A percentile compares a stretch with the other conserved stretches of the same genome.
Conservation (phyloP, 495 filamentous ascomycete species). For the Penicillium odoratum region DNA sequence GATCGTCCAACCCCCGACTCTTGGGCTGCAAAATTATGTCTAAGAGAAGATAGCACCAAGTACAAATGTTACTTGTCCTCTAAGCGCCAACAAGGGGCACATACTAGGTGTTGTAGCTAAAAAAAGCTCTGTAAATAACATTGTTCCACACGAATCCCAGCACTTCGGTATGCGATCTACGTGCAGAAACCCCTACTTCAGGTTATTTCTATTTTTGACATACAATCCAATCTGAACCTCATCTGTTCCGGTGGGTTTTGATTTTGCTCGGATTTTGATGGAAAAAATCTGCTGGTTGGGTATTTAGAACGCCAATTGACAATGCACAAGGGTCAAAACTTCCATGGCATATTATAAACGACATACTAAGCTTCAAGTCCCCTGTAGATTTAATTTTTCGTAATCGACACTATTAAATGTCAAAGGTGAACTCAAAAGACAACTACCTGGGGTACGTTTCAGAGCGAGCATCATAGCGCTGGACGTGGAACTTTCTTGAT, state of each 20-base stretch:
- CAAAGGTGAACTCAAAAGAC: neutral
- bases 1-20: neutral
- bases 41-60: neutral
- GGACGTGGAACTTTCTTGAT: no score
- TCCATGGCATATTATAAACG: neutral
- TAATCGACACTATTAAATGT: neutral
- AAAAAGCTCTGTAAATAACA: neutral
- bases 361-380: neutral
- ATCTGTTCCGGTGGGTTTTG: neutral
- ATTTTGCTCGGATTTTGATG: neutral
- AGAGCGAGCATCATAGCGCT: neutral
- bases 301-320: neutral
- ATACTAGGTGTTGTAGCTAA: neutral
- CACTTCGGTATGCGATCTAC: conserved; percentile 2
- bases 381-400: neutral
- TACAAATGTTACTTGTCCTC: neutral
- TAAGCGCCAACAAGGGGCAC: neutral
- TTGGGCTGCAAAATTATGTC: neutral
- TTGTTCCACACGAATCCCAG: conserved; percentile 1
- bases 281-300: neutral
- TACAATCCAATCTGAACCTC: conserved; percentile 4
- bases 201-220: conserved; percentile 6
- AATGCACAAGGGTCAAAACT: neutral
- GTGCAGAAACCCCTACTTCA: neutral
- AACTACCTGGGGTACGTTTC: neutral